Evolutionary conservation across 106 monocot genomes (phyloP), one percentile per base, ranked within the genome.

Genomic region (Dendrobium officinale): DNA sequence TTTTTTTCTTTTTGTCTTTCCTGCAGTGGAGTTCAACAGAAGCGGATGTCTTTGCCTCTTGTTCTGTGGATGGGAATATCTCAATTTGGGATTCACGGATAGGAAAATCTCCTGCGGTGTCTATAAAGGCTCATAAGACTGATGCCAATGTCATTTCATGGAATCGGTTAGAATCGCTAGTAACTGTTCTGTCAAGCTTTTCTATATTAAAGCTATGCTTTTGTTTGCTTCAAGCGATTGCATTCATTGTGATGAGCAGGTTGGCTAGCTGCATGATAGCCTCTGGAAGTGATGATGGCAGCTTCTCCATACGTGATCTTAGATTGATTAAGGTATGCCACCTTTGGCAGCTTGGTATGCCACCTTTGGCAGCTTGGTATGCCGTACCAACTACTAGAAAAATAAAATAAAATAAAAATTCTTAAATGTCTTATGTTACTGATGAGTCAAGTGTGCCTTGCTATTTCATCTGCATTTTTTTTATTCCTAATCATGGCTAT

Each of bases 141-240:
- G 98, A 98, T 82, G 91, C 95, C 67, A 98, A 98, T 90, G 95
- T 98, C 72, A 98, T 98, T 19, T 95, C 98, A 84, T 98, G 98
- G 98, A 98, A 98, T 75, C 80, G 91, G 98, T 92, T 80, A 41
- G 77, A 45, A 4, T 47, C 44, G 33, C 80, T 80, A 42, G 51
- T 37, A 43, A 77, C 56, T 82, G 48, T 27, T 79, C 20, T 70
- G 6, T 33, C 11, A 16, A 33, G 15, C 66, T 33, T 82, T 18
- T 42, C 78, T 33, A 41, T 45, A 19, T 75, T 70, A 3, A 74
- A 20, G 17, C 13, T 40, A 72, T 29, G 72, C 18, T 42, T 20
- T 20, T 74, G 45, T 11, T 42, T 66, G 17, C 24, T 31, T 72
- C 75, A 45, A 33, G 48, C 31, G 13, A 20, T 64, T 49, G 20